Conservation (phyloP, 2,329 filamentous ascomycete genomes). For the Pyricularia pennisetigena region DNA sequence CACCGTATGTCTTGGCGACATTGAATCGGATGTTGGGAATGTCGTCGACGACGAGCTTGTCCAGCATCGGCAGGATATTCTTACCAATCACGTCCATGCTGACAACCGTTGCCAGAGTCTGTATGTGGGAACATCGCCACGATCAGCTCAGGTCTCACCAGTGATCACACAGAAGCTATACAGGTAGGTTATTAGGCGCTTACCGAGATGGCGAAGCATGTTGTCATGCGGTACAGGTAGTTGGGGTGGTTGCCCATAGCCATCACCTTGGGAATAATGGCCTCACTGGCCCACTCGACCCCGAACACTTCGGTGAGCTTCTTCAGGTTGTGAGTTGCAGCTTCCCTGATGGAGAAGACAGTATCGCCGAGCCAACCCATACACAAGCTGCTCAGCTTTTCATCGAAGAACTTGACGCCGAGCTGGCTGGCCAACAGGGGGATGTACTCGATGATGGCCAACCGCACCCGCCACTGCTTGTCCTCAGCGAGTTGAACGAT, state of each 20-base stretch:
- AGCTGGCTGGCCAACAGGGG: conserved; percentile 91
- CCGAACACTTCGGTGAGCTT: conserved; percentile 98
- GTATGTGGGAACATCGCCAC: conserved; percentile 1
- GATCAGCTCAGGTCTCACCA: neutral
- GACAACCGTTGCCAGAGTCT: conserved; percentile 92
- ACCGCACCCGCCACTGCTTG: conserved; percentile 96
- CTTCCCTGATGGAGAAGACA: conserved; percentile 96
- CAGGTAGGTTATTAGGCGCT: conserved; percentile 26
- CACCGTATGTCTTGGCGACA: conserved; percentile 92
- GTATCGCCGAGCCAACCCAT: conserved; percentile 99
- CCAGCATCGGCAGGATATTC: conserved; percentile 91
- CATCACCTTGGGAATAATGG: conserved; percentile 97
- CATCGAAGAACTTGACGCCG: conserved; percentile 95
- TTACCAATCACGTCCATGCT: conserved; percentile 87
- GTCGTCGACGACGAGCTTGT: conserved; percentile 85
- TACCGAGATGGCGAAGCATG: conserved; percentile 98
- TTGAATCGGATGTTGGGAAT: conserved; percentile 99
- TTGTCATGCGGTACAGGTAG: conserved; percentile 99
- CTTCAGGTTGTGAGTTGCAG: conserved; percentile 93
- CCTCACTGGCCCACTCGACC: conserved; percentile 92
- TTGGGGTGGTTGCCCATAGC: conserved; percentile 97
- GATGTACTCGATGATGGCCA: conserved; percentile 99
- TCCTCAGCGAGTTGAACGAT: conserved; percentile 97
- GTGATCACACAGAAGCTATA: neutral
- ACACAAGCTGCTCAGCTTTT: conserved; percentile 89